Percentiles rank a stretch among this genome's conserved stretches.
Conservation (phyloP, 2,329 filamentous ascomycete genomes). For the Conoideocrella luteorostrata region DNA sequence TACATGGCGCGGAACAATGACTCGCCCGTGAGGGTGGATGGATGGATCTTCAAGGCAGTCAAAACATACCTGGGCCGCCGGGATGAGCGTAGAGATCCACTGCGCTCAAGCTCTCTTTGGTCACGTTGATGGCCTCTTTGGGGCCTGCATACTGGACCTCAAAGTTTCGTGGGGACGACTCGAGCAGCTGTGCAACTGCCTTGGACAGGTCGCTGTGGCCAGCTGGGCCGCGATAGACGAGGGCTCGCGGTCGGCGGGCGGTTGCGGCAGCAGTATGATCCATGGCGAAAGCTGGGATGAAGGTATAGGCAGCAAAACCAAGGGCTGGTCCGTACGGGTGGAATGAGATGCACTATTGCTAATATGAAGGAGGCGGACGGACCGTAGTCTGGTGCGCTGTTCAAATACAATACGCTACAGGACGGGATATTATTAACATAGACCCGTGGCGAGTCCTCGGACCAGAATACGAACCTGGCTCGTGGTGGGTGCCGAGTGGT, state of each 20-base stretch:
- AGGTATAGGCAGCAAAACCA: too few relatives aligned
- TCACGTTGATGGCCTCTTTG: conserved; percentile 12
- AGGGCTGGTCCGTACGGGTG: too few relatives aligned
- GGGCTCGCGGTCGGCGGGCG: conserved; percentile 8
- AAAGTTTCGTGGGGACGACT: conserved; percentile 15
- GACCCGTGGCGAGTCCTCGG: too few relatives aligned
- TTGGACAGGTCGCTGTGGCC: conserved; percentile 14
- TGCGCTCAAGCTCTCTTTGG: conserved; percentile 10
- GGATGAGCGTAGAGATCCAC: conserved; percentile 16
- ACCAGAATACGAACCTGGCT: not conserved
- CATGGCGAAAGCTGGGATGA: not conserved
- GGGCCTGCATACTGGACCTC: conserved; percentile 16
- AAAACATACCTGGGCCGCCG: conserved; percentile 15
- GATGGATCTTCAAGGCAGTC: too few relatives aligned
- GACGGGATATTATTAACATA: too few relatives aligned
- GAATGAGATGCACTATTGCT: too few relatives aligned
- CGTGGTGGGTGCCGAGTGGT: not conserved
- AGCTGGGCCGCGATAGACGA: conserved; percentile 18
- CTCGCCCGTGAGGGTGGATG: not conserved
- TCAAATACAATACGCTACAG: too few relatives aligned
- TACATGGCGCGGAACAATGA: not conserved
- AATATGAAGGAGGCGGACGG: not conserved
- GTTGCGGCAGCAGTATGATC: not conserved
- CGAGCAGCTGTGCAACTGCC: conserved; percentile 15
- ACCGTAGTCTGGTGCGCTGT: not conserved